Evolutionary conservation across 1,284 basidiomycete species (phyloP).

Genomic region (Melanopsichium pennsylvanicum): DNA sequence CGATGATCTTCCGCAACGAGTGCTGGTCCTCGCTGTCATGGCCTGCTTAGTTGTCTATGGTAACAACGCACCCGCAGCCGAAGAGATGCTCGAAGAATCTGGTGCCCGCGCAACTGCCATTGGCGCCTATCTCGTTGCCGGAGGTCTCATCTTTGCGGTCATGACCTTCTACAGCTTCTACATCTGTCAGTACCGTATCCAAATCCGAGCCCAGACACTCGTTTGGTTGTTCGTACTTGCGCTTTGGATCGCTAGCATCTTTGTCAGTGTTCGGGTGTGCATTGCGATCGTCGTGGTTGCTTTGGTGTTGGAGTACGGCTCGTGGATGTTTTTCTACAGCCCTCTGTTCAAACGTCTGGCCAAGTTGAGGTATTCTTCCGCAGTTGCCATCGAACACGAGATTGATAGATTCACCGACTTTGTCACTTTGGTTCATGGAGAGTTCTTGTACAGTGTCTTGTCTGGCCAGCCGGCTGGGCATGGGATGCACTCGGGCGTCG

Average conservation of each 20-base stretch:
- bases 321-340: conserved; percentile 52
- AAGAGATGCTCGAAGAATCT: conserved; percentile 23
- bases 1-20: conserved; percentile 49
- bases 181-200: conserved; percentile 56
- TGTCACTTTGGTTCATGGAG: conserved; percentile 55
- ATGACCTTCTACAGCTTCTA: conserved; percentile 47
- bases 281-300: conserved; percentile 49
- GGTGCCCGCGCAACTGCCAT: conserved; percentile 49
- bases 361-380: conserved; percentile 49
- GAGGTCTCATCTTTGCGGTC: conserved; percentile 30
- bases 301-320: conserved; percentile 40
- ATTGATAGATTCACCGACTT: conserved; percentile 58
- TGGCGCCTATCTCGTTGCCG: conserved; percentile 50
- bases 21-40: conserved; percentile 58
- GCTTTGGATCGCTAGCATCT: conserved; percentile 54
- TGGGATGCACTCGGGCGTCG: conserved; percentile 46
- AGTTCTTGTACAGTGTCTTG: conserved; percentile 46
- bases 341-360: conserved; percentile 48
- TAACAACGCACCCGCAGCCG: conserved; percentile 50
- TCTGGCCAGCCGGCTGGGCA: conserved; percentile 44
- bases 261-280: conserved; percentile 37
- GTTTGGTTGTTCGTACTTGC: conserved; percentile 38
- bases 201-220: conserved; percentile 36
- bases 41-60: conserved; percentile 52
- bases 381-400: conserved; percentile 58